Base-by-base conservation (phyloP, 2,329 filamentous ascomycete genomes). In the Claviceps sp. region DNA sequence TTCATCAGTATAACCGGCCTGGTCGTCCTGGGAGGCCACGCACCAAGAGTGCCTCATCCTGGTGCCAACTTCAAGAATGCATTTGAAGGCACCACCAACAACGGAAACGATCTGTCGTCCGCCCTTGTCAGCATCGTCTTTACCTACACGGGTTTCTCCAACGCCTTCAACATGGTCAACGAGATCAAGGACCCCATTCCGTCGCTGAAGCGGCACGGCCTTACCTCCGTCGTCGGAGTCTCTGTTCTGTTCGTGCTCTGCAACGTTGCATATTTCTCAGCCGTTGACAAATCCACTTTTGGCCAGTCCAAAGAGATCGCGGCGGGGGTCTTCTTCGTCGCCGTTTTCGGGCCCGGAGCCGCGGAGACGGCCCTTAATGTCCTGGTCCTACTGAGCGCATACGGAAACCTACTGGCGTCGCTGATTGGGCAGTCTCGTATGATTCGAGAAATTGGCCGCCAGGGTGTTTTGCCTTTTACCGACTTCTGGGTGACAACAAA, bases 131-230 rank as follows among this genome's bases (percentile, higher is more conserved):
- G 74, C 51, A 76, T 83, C 48, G 72, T 77, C 30, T 82, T 80
- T 54, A 76, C 77, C 0, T 83, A 80, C 54, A 62, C 67, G 0
- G 79, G 79, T 1, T 82, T 74, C 54, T 65, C 70, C 11, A 83
- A 82, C 55, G 76, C 78, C 0, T 82, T 82, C 64, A 80, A 80
- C 54, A 70, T 83, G 3, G 75, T 78, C 52, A 81, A 81, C 50
- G 79, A 83, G 62, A 57, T 62, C 52, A 61, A 56, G 52, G 48
- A 37, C 26, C 57, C 70, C 76, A 81, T 54, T 80, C 80, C 0
- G 69, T 82, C 34, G 74, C 71, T 36, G 75, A 73, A 0, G 63
- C 58, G 70, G 72, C 45, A 55, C 54, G 77, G 71, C 6, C 68
- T 72, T 2, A 59, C 73, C 2, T 77, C 78, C 0, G 64, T 83